Percentiles rank a stretch among this genome's conserved stretches.
These are phyloP conservation scores for Russula emetica DNA, from an alignment of 768 basidiomycete species.

Conservation along the genomic window DNA sequence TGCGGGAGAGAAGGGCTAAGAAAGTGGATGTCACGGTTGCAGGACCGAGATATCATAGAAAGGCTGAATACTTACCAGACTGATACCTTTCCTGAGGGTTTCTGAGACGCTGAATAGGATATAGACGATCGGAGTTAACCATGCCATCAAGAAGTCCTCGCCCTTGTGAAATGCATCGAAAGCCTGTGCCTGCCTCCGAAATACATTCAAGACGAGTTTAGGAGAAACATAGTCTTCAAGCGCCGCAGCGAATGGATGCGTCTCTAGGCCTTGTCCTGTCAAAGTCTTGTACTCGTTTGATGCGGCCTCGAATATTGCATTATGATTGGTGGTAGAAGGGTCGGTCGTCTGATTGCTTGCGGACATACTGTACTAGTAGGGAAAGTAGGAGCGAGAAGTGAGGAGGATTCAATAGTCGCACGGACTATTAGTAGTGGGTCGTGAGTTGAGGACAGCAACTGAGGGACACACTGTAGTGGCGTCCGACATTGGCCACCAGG, in stretches of 20 bases:
- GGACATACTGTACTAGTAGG: no score
- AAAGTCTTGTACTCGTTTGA: slow-evolving; percentile 1
- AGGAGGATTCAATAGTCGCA: no score
- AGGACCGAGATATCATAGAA: neutral
- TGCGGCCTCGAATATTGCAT: neutral
- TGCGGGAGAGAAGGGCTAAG: neutral
- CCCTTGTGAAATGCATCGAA: neutral
- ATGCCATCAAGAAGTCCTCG: neutral
- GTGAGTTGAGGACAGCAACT: no score
- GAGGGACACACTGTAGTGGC: no score
- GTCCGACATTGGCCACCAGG: no score
- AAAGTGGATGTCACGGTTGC: neutral
- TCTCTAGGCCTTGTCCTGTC: no score
- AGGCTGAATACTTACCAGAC: neutral
- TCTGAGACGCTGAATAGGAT: neutral
- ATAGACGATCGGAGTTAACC: neutral
- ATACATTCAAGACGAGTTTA: no score
- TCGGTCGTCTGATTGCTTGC: neutral
- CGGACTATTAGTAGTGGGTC: no score
- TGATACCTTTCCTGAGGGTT: neutral
- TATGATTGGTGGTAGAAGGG: neutral
- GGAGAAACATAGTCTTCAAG: no score
- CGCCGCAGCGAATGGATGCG: no score
- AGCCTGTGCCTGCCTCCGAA: neutral
- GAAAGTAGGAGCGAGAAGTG: no score